A percentile compares a stretch with the other conserved stretches of the same genome.
Evolutionary conservation across 306 rosid species (phyloP).

Genomic region (Parietaria judaica): DNA sequence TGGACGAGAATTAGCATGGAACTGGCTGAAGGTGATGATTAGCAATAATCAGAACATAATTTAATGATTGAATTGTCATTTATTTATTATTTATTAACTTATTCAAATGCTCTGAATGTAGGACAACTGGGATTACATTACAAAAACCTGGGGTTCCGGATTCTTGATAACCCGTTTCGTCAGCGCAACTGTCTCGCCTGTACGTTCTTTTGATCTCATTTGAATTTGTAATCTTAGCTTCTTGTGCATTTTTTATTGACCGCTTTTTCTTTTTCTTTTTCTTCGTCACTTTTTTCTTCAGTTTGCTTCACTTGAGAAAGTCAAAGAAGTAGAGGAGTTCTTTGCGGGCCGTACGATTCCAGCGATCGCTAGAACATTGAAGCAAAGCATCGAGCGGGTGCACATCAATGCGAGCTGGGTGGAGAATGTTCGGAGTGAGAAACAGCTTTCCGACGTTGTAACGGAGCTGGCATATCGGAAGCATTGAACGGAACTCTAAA

Average conservation of each 20-base stretch:
- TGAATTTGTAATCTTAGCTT: background rate
- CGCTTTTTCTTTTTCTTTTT: background rate
- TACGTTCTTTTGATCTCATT: slow-evolving; percentile 29
- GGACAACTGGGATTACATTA: slow-evolving; percentile 64
- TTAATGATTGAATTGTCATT: too few species aligned
- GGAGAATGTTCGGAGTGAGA: slow-evolving; percentile 45
- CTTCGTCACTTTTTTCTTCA: slow-evolving; percentile 20
- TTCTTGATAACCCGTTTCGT: slow-evolving; percentile 62
- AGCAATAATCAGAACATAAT: background rate
- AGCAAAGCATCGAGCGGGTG: slow-evolving; percentile 80
- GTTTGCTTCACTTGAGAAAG: slow-evolving; percentile 85
- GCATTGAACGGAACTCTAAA: background rate
- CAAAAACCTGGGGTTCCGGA: slow-evolving; percentile 63
- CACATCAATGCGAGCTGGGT: slow-evolving; percentile 69
- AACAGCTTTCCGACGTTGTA: slow-evolving; percentile 30
- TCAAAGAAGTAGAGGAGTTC: slow-evolving; percentile 70
- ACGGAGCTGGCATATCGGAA: slow-evolving; percentile 44
- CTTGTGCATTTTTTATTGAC: background rate
- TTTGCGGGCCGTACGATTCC: slow-evolving; percentile 39
- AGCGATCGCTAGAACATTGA: slow-evolving; percentile 61
- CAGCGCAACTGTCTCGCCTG: slow-evolving; percentile 66
- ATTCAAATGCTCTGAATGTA: slow-evolving; percentile 13
- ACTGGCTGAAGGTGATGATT: slow-evolving; percentile 66
- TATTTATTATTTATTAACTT: too few species aligned
- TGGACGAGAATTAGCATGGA: slow-evolving; percentile 86